A percentile compares a stretch with the other conserved stretches of the same genome.
Conservation (phyloP, 345 rosid species). For the Orychophragmus violaceus region DNA sequence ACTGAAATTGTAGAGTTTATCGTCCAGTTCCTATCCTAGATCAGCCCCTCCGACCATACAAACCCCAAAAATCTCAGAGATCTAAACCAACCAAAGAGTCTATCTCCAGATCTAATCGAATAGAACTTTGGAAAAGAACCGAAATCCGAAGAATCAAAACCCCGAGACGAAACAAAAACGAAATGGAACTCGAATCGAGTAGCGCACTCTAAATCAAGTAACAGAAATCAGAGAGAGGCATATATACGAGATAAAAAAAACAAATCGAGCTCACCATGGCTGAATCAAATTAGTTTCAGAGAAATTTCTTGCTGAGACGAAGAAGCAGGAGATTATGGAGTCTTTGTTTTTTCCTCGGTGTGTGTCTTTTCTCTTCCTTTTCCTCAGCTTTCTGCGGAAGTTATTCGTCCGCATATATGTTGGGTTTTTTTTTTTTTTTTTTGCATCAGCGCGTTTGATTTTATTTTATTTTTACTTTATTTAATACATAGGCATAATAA, state of each 20-base stretch:
- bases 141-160: slow-evolving; percentile 3
- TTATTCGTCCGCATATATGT: slow-evolving; percentile 8
- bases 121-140: background rate
- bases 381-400: slow-evolving; percentile 22
- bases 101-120: slow-evolving; percentile 18
- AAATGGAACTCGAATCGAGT: slow-evolving; percentile 19
- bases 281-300: slow-evolving; percentile 4
- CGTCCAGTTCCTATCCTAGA: background rate
- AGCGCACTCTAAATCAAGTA: background rate
- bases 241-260: background rate
- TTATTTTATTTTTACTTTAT: slow-evolving; percentile 3
- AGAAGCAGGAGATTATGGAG: background rate
- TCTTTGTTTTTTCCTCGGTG: slow-evolving; percentile 14
- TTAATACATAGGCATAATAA: slow-evolving; percentile 6
- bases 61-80: slow-evolving; percentile 25
- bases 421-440: background rate
- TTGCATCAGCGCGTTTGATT: background rate
- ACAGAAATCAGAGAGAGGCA: background rate
- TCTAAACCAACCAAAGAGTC: slow-evolving; percentile 18
- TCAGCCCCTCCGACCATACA: background rate
- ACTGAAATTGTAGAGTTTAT: background rate
- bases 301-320: slow-evolving; percentile 4
- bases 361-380: slow-evolving; percentile 8
- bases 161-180: background rate
- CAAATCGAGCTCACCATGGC: slow-evolving; percentile 31